phyloP scores from a whole-genome alignment of 2,329 filamentous ascomycete genomes.

The Epichloe uncinata region DNA sequence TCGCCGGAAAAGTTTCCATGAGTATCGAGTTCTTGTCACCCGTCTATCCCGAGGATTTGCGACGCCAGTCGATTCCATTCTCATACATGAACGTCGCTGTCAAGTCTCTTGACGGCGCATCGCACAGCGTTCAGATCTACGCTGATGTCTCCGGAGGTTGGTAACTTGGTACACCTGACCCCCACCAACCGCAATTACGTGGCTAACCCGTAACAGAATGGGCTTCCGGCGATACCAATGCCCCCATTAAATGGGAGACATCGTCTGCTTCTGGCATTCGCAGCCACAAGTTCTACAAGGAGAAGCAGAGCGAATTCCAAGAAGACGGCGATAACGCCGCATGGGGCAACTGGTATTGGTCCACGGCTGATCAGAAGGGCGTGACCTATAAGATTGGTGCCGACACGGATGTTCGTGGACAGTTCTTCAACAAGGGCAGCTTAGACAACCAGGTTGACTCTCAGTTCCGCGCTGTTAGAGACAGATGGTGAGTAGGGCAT shows the following conservation, averaged over 20 bases:
- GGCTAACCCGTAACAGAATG: slow-evolving; percentile 40
- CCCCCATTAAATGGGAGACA: slow-evolving; percentile 50
- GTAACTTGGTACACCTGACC: not conserved
- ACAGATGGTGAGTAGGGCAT: slow-evolving; percentile 18
- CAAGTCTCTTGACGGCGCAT: slow-evolving; percentile 44
- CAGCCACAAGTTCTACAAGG: slow-evolving; percentile 51
- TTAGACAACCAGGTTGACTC: slow-evolving; percentile 52
- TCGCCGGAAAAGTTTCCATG: slow-evolving; percentile 46
- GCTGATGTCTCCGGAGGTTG: slow-evolving; percentile 46
- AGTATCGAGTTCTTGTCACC: slow-evolving; percentile 60
- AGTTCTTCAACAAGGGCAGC: slow-evolving; percentile 49
- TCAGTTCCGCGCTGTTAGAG: slow-evolving; percentile 35
- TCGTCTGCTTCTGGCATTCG: slow-evolving; percentile 35
- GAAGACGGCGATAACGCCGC: slow-evolving; percentile 59
- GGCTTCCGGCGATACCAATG: slow-evolving; percentile 47
- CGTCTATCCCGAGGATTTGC: slow-evolving; percentile 51
- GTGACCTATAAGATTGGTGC: slow-evolving; percentile 58
- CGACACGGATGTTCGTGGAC: slow-evolving; percentile 49
- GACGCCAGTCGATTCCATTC: slow-evolving; percentile 54
- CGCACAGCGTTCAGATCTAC: slow-evolving; percentile 57
- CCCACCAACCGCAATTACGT: no score
- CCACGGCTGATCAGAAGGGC: slow-evolving; percentile 40
- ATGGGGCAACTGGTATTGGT: slow-evolving; percentile 73
- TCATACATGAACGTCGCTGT: slow-evolving; percentile 57
- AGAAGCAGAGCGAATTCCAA: slow-evolving; percentile 49